Evolutionary conservation across 352 stramenopile species (phyloP), one percentile per base, ranked within the genome.

Genomic region (Phytophthora litchii): DNA sequence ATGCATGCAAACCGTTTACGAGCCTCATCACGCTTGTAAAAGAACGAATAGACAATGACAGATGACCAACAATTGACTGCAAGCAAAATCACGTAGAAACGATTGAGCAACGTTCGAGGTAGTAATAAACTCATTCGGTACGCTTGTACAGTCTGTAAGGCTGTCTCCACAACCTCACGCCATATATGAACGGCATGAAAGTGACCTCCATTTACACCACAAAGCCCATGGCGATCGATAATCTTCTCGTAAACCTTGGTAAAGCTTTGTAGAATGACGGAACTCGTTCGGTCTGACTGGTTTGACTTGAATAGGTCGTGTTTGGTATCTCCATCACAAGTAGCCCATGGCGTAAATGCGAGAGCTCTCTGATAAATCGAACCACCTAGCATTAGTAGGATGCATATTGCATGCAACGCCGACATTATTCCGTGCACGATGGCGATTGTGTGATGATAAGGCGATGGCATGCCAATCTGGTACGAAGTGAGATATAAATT

Each of bases 51-150:
- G 0, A 71, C 46, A 7, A 71, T 46, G 1, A 54, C 45, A 0
- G 57, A 61, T 1, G 53, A 55, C 60, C 55, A 74, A 37, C 60
- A 74, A 12, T 74, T 74, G 1, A 65, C 5, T 8, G 60, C 54
- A 8, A 80, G 38, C 12, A 80, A 16, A n/a, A 54, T 19, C 3
- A 73, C 67, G 38, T 70, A 75, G 21, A 78, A 65, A 0, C 59
- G 53, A 32, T 80, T 74, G 32, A 80, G 56, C 32, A 64, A 54
- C 1, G 57, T 51, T 12, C 50, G 29, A 19, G 66, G 49, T 7
- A 74, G 55, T n/a, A 68, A 32, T 14, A 31, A 4, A 31, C 66
- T 74, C 66, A 74, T 71, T 6, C 53, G 31, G 41, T 74, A 74
- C 3, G 66, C 51, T 31, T 74, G 66, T 0, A 65, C 3, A 13